Evolutionary conservation across 148 eudicot genomes (phyloP), one percentile per base, ranked within the genome.

Genomic region (Cornus florida): DNA sequence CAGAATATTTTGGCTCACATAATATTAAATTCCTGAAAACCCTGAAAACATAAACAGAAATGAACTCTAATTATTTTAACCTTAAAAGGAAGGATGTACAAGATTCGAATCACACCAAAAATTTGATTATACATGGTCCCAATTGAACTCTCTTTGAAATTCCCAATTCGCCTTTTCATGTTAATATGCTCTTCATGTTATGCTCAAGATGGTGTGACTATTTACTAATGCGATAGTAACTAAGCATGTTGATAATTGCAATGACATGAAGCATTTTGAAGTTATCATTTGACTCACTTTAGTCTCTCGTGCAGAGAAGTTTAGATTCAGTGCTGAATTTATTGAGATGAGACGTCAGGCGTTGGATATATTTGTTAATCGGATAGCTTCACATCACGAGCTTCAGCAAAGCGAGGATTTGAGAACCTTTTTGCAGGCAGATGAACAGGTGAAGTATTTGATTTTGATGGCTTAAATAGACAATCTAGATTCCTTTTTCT

Each of bases 281-380:
- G 32, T 76, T 57, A 70, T 62, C 38, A 43, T 65, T 20, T 48
- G 59, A 78, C 22, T 83, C 43, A 75, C 53, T 38, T 67, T 13
- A 39, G 79, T 81, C 74, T 48, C 57, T 78, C 10, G 50, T 75
- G 84, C 92, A 97, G 99, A 97, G 86, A 97, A 96, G 81, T 97
- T 97, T 72, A 92, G 97, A 70, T 97, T 97, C 79, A 94, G 90
- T 94, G 97, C 98, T 31, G 99, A 94, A 84, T 97, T 97, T 79
- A 97, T 97, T 86, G 98, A 97, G 82, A 94, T 91, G 98, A 92
- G 99, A 84, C 93, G 98, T 72, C 95, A 91, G 82, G 95, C 93
- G 39, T 78, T 97, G 88, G 94, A 97, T 88, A 85, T 86, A 59
- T 97, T 97, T 91, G 88, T 97, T 72, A 97, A 97, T 78, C 88